phyloP scores from a whole-genome alignment of 2,329 filamentous ascomycete genomes.

The Chaetomium strumarium region DNA sequence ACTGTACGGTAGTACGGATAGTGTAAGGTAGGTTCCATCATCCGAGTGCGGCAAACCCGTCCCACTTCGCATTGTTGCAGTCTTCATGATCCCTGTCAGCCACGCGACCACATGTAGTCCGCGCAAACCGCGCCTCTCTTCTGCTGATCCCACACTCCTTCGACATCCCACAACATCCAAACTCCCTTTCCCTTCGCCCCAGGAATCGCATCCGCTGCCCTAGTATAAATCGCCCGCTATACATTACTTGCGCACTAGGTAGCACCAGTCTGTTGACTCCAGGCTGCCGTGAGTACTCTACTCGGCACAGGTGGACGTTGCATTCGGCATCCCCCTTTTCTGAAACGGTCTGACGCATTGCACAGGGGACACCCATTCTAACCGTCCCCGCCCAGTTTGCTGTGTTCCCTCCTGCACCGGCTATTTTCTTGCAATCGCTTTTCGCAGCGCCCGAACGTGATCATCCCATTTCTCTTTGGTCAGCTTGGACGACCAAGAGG shows the following conservation, averaged over 20 bases:
- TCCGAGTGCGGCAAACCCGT: slow-evolving; percentile 3
- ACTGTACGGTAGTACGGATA: too few species aligned
- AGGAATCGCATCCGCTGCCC: not conserved
- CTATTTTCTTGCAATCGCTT: slow-evolving; percentile 9
- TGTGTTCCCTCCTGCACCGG: slow-evolving; percentile 7
- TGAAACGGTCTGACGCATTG: slow-evolving; percentile 38
- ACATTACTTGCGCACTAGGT: not conserved
- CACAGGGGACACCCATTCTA: slow-evolving; percentile 20
- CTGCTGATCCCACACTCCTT: slow-evolving; percentile 14
- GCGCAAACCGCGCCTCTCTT: slow-evolving; percentile 11
- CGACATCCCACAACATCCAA: slow-evolving; percentile 20
- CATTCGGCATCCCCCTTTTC: slow-evolving; percentile 19
- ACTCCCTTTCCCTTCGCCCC: not conserved
- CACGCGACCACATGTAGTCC: slow-evolving; percentile 21
- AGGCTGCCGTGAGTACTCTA: not conserved
- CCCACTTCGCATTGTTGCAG: slow-evolving; percentile 8
- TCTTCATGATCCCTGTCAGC: slow-evolving; percentile 23
- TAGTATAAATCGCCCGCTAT: not conserved
- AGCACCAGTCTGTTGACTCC: not conserved
- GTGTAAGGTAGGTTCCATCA: too few species aligned
- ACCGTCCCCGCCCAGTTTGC: not conserved
- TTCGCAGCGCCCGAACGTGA: not conserved
- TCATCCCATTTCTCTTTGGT: slow-evolving; percentile 1
- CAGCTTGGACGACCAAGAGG: not conserved
- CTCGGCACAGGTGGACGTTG: slow-evolving; percentile 10